Conservation (phyloP, 1,284 basidiomycete genomes). For the Quambalaria eucalypti region DNA sequence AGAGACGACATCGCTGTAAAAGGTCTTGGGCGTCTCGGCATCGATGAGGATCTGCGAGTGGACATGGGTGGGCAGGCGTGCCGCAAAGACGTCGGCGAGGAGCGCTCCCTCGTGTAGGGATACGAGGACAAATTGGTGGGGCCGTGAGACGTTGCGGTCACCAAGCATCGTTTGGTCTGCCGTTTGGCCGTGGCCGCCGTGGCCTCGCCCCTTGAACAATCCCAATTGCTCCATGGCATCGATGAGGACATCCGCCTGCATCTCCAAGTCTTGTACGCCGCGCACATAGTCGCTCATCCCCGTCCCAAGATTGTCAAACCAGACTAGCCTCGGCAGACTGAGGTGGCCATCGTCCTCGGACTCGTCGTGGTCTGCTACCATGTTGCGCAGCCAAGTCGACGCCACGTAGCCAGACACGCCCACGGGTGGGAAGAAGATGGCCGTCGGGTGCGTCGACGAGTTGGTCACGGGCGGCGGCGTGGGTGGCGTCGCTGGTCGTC, state of each 20-base stretch:
- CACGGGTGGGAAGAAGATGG: constrained; percentile 28
- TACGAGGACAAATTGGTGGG: constrained; percentile 26
- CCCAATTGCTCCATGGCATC: constrained; percentile 9
- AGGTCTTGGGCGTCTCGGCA: constrained; percentile 23
- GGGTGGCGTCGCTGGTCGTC: no score
- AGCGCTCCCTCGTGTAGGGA: constrained; percentile 26
- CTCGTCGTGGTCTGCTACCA: constrained; percentile 10
- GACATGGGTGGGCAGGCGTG: constrained; percentile 21
- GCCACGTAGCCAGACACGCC: constrained; percentile 22
- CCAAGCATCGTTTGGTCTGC: not conserved
- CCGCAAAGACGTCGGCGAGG: constrained; percentile 25
- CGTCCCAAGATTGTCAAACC: constrained; percentile 29
- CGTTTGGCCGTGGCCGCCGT: no score
- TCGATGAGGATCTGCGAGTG: constrained; percentile 30
- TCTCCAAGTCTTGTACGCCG: constrained; percentile 11
- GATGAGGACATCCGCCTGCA: constrained; percentile 18
- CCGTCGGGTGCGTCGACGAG: constrained; percentile 13
- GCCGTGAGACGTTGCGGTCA: constrained; percentile 3
- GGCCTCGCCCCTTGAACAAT: not conserved
- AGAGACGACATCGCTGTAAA: constrained; percentile 19
- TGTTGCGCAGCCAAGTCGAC: constrained; percentile 25
- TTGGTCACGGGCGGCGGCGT: no score
- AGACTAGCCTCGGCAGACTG: constrained; percentile 20
- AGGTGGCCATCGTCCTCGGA: constrained; percentile 23
- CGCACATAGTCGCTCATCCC: constrained; percentile 26